Percentiles rank a stretch among this genome's conserved stretches.
Conservation (phyloP, 78 protist species). For the Capsaspora owczarzaki region DNA sequence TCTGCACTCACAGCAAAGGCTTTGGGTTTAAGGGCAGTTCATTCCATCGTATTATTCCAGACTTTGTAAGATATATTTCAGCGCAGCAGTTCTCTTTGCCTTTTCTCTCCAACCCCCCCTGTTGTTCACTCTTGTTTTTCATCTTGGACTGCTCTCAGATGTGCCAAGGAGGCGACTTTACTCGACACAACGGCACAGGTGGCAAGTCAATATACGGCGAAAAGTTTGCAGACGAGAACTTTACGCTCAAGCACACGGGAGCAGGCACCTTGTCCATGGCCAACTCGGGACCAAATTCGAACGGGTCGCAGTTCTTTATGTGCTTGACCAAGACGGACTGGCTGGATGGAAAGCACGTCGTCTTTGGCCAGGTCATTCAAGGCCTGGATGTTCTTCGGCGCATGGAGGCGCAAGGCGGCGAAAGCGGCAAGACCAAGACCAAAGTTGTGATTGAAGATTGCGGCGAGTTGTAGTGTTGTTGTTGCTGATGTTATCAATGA, state of each 20-base stretch:
- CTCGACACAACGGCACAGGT: constrained; percentile 82
- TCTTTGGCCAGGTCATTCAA: constrained; percentile 75
- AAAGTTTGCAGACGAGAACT: constrained; percentile 66
- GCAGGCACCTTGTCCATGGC: constrained; percentile 86
- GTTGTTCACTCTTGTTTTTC: not conserved
- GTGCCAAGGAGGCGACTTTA: constrained; percentile 92
- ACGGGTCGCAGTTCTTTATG: constrained; percentile 80
- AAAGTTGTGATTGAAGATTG: constrained; percentile 7
- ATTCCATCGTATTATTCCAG: constrained; percentile 21
- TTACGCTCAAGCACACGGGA: constrained; percentile 57
- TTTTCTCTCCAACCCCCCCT: not conserved
- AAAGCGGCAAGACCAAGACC: constrained; percentile 8
- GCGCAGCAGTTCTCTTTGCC: not conserved
- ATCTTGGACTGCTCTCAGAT: constrained; percentile 18
- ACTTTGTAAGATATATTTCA: not conserved
- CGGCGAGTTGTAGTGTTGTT: constrained; percentile 30
- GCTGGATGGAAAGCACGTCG: constrained; percentile 96
- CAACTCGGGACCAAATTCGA: constrained; percentile 79
- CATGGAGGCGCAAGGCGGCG: constrained; percentile 4
- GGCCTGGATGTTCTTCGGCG: constrained; percentile 42
- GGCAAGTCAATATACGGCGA: constrained; percentile 83
- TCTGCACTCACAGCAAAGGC: constrained; percentile 26
- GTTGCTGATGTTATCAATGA: too few species aligned
- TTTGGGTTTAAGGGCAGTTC: not conserved
- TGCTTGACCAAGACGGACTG: constrained; percentile 33